Conservation (phyloP, 495 filamentous ascomycete species). For the Penicillium mononematosum region DNA sequence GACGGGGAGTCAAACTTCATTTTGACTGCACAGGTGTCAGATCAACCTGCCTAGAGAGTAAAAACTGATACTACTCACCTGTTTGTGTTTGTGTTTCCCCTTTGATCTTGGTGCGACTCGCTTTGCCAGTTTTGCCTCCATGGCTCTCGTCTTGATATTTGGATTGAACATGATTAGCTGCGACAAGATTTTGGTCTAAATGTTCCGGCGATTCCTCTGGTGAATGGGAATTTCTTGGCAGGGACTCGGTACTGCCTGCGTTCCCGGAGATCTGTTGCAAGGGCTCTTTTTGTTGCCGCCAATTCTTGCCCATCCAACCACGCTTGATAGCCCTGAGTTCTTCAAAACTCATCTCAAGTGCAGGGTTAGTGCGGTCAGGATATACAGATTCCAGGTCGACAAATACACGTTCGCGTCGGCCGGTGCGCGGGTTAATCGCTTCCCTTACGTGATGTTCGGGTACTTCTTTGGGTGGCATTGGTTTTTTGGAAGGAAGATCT, state of each 20-base stretch:
- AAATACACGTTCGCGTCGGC: slow-evolving; percentile 78
- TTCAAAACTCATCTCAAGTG: slow-evolving; percentile 80
- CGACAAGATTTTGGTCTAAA: slow-evolving; percentile 30
- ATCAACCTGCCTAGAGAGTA: slow-evolving; percentile 22
- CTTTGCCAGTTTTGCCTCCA: slow-evolving; percentile 40
- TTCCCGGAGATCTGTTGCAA: slow-evolving; percentile 45
- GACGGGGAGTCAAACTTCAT: slow-evolving; percentile 88
- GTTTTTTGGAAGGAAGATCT: slow-evolving; percentile 42
- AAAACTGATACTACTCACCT: slow-evolving; percentile 48
- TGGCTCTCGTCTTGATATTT: slow-evolving; percentile 35
- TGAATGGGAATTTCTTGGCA: slow-evolving; percentile 15
- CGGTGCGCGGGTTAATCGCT: slow-evolving; percentile 72
- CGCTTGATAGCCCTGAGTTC: slow-evolving; percentile 78
- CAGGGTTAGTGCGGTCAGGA: slow-evolving; percentile 65
- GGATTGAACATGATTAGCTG: slow-evolving; percentile 23
- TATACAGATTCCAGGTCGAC: slow-evolving; percentile 84
- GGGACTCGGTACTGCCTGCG: slow-evolving; percentile 18
- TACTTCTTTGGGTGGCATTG: slow-evolving; percentile 34
- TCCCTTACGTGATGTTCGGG: slow-evolving; percentile 62
- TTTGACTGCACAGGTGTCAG: slow-evolving; percentile 59
- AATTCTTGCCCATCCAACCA: slow-evolving; percentile 74
- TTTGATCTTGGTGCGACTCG: slow-evolving; percentile 72
- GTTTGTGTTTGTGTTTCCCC: slow-evolving; percentile 68
- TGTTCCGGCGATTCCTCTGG: slow-evolving; percentile 26
- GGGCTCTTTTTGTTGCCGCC: slow-evolving; percentile 48